Base-by-base conservation (phyloP, 2,329 filamentous ascomycete genomes). In the Helotiales sp. region DNA sequence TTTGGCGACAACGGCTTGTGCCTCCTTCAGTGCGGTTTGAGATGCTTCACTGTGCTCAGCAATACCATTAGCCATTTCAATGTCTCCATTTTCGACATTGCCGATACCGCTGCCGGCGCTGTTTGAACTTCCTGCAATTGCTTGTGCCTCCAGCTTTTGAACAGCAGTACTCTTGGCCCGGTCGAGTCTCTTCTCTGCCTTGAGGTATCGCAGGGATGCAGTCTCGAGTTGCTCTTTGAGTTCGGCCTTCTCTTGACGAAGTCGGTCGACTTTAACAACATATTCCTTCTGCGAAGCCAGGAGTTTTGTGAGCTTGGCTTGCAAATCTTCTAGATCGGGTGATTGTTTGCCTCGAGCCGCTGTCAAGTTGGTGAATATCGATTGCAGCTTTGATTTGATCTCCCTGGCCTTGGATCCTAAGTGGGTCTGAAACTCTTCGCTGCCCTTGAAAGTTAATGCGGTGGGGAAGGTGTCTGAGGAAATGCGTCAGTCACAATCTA, bases 151-250 rank as follows among this genome's bases (percentile, higher is more conserved):
- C 59, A 99, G 76, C 72, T 96, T 96, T 61, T 93, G 90, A 1
- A 97, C 92, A 57, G 96, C 92, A 15, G 86, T 78, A 70, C 95
- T 99, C 74, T 91, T 93, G 24, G 89, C 85, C 42, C 95, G 86
- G 72, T 99, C 95, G 52, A 98, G 79, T 72, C 92, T 95, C 77
- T 96, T 96, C 73, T 99, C 95, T 0, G 95, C 95, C 66, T 96
- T 90, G 78, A 98, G 91, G 70, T 96, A 98, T 63, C 95, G 85
- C 58, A 96, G 79, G 5, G 92, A 96, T 15, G 93, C 95, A 31
- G 85, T 88, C 70, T 98, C 93, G 19, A 98, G 79, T 61, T 93
- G 89, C 68, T 95, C 90, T 47, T 91, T 91, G 3, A 96, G 80
- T 66, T 90, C 86, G 54, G 96, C 89, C 68, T 95, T 96, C 68